Conservation (phyloP, 805 yeast species). For the Candida loeiensis region DNA sequence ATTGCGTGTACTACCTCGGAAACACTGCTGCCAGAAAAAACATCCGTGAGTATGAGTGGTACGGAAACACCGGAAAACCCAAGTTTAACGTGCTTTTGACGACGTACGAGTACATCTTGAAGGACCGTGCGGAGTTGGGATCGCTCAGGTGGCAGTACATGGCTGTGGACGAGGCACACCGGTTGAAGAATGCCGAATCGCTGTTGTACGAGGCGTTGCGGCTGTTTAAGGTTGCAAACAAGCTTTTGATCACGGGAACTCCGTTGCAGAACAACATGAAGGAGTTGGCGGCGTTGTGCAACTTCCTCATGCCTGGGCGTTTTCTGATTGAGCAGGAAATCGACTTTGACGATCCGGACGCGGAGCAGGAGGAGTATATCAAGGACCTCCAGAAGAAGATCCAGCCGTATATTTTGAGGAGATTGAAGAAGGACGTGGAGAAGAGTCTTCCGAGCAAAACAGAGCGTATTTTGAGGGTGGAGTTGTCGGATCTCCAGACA, state of each 20-base stretch:
- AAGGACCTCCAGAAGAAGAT: conserved; percentile 78
- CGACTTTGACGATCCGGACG: conserved; percentile 87
- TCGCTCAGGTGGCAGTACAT: conserved; percentile 88
- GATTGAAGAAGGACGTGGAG: conserved; percentile 96
- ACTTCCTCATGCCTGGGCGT: conserved; percentile 94
- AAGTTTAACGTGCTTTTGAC: conserved; percentile 91
- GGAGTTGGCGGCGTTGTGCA: conserved; percentile 91
- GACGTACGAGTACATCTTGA: conserved; percentile 93
- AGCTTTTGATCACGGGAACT: conserved; percentile 93
- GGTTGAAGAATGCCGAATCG: conserved; percentile 90
- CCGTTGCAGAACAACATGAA: conserved; percentile 95
- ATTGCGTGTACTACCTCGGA: conserved; percentile 90
- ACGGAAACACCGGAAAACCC: conserved; percentile 59
- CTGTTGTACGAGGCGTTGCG: conserved; percentile 85
- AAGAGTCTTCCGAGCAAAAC: conserved; percentile 94
- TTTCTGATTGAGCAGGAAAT: conserved; percentile 89
- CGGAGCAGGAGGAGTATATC: conserved; percentile 83
- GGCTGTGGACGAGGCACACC: conserved; percentile 98
- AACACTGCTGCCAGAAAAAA: conserved; percentile 80
- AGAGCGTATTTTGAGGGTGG: conserved; percentile 92
- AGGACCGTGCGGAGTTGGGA: conserved; percentile 80
- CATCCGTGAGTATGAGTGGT: conserved; percentile 84
- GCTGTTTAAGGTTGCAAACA: conserved; percentile 77
- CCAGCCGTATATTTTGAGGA: conserved; percentile 88
- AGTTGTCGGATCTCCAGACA: conserved; percentile 90